Evolutionary conservation across 805 yeast genomes (phyloP).

Genomic region (Candida xiaguanensis): DNA sequence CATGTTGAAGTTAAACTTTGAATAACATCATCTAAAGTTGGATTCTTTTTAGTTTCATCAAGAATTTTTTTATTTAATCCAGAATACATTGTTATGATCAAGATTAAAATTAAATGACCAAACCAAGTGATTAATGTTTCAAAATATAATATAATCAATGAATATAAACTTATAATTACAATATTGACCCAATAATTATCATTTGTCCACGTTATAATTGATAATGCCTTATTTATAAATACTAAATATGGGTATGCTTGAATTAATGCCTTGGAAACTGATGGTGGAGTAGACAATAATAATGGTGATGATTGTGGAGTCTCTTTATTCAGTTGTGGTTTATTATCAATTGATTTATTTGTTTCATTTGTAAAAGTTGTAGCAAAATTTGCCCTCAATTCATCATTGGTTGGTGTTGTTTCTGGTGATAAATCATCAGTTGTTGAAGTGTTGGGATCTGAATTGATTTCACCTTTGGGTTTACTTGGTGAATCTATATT

Average conservation of each 20-base stretch:
- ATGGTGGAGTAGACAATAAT: constrained; percentile 84
- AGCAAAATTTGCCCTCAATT: constrained; percentile 29
- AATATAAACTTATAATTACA: constrained; percentile 52
- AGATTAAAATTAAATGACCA: constrained; percentile 75
- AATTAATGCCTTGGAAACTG: constrained; percentile 78
- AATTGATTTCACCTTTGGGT: constrained; percentile 9
- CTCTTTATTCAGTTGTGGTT: constrained; percentile 12
- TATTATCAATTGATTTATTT: not conserved
- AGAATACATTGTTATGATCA: constrained; percentile 56
- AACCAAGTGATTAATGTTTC: constrained; percentile 74
- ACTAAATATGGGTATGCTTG: constrained; percentile 82
- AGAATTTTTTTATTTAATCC: constrained; percentile 54
- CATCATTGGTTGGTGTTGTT: constrained; percentile 15
- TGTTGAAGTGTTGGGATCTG: constrained; percentile 1
- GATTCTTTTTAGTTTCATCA: constrained; percentile 57
- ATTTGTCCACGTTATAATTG: constrained; percentile 86
- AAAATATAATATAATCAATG: constrained; percentile 67
- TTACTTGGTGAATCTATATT: constrained; percentile 10
- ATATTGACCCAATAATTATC: constrained; percentile 77
- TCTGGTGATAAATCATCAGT: constrained; percentile 7
- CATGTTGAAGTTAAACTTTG: constrained; percentile 72
- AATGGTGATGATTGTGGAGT: constrained; percentile 69
- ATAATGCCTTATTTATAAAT: constrained; percentile 63
- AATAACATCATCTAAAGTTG: constrained; percentile 84
- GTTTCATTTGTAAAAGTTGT: not conserved